Evolutionary conservation across 2,329 filamentous ascomycete species (phyloP), one percentile per base, ranked within the genome.

Genomic region (Cercospora canescens): DNA sequence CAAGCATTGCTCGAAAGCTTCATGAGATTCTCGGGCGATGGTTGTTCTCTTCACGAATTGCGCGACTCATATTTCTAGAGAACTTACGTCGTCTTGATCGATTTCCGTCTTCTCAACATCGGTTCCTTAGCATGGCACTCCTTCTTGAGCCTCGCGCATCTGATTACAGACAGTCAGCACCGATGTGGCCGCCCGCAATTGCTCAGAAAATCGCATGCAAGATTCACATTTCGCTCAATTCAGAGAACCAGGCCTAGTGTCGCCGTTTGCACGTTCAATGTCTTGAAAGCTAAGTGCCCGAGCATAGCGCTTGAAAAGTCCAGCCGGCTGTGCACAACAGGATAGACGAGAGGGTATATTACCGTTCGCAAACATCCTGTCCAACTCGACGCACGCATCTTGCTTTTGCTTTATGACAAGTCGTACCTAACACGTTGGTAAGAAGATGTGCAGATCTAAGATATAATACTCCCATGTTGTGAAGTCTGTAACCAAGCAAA

Each of bases 391-490:
- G 60, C n/a, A 75, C 74, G 69, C 75, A 77, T 60, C 76, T 76
- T n/a, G 75, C 74, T 66, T 77, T 77, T 12, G 75, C 75, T 60
- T 76, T 77, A 18, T 70, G 67, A 61, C 75, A 77, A 59, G 74
- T 74, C 11, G 66, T 69, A 66, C 75, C 76, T 24, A 68, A 18
- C 14, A 2, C 1, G 16, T 16, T n/a, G 12, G 24, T 50, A 28
- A 50, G 45, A 50, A 30, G 14, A 50, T 50, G 21, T 50, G 11
- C 14, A 11, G 8, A 35, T 50, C 45, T 50, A 21, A 50, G 8
- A 28, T 28, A 21, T 50, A 6, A 7, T 26, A 12, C 21, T 21
- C 11, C n/a, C 12, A 50, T 28, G 45, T 24, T 24, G 32, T 35
- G 32, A 35, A 9, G 32, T 12, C 32, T 2, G 8, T 35, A 32